Base-by-base conservation (phyloP, 2,329 filamentous ascomycete genomes). In the Knufia fluminis region DNA sequence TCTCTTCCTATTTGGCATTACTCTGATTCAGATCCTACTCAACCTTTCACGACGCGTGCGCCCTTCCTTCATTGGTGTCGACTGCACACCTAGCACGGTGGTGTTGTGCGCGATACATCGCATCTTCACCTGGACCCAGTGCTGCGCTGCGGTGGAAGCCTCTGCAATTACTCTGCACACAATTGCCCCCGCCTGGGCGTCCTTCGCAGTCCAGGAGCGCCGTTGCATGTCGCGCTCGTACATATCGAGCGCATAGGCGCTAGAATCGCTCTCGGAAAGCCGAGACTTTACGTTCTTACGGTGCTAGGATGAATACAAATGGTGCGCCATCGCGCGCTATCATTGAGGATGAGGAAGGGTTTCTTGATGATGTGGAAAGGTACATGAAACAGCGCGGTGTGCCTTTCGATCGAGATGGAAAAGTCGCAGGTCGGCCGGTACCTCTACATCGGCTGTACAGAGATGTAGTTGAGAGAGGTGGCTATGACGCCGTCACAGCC, bases 401-500 rank as follows among this genome's bases (percentile, higher is more conserved):
- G 17, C 46, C 74, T 50, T 80, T 94, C 58, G 88, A 94, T 53
- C 75, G 82, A 24, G 84, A 90, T 64, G 88, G 88, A 46, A 89
- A 86, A 68, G 80, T 94, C 59, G 87, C 86, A 53, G 77, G 78
- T 57, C 82, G 82, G 52, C 81, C 84, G 56, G 77, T 94, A 53
- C 85, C 94, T 61, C 74, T 94, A 23, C 72, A 82, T 62, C 83
- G 85, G 61, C 77, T 94, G 24, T 94, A 87, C 73, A 83, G 85
- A 54, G 77, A 82, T 57, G 85, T 94, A 16, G 76, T 85, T 48
- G 77, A 78, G 19, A 80, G 82, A 59, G 89, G 89, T 47, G 89
- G 89, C 51, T 95, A 95, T 65, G 89, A 94, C 68, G 83, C 83
- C 63, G 79, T 91, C 64, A 89, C 79, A 54, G 83, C 80, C 68